Base-by-base conservation (phyloP, 2,329 filamentous ascomycete genomes). In the Bertia moriformis region DNA sequence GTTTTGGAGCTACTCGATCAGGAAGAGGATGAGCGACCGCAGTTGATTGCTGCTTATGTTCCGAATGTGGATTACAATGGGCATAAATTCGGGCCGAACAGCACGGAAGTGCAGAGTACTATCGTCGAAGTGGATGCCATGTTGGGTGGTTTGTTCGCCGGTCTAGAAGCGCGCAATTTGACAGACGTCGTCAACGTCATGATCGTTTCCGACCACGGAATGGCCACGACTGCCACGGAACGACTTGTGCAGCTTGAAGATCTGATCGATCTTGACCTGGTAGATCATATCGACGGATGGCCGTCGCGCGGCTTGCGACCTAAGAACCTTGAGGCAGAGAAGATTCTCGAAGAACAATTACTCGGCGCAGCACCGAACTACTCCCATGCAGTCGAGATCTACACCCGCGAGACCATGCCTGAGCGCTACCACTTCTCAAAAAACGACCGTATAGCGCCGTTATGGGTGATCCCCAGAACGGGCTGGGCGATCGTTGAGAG, bases 191-290 rank as follows among this genome's bases (percentile, higher is more conserved):
- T 84, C 42, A 84, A 85, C 47, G 61, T 85, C 2, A 66, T 85
- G 12, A 61, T 85, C 10, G 79, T 85, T 3, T 83, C 77, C 1
- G 80, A 85, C 51, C 80, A 85, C 50, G 80, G 80, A n/a, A 85
- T 85, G 80, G 79, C 80, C 2, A 80, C 76, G 0, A 83, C 80
- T 0, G 72, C 75, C 24, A 70, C 63, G 1, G 62, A 69, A 17
- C 63, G 79, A 12, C 55, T 84, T 4, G 66, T 84, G 18, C 79
- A 84, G 49, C 57, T 84, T 2, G 80, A 85, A 44, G 76, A 83
- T 51, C 54, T 84, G 12, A 60, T 85, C 37, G 75, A 84, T 48
- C 63, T 73, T 4, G 57, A 58, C 4, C 54, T 79, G 24, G 67
- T 83, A 18, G 72, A 73, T 39, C 76, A 78, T 49, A 73, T 70